Percentiles rank a stretch among this genome's conserved stretches.
These are phyloP conservation scores for Tylopilus intermedius DNA, from an alignment of 768 basidiomycete genomes.

Conservation along the genomic window DNA sequence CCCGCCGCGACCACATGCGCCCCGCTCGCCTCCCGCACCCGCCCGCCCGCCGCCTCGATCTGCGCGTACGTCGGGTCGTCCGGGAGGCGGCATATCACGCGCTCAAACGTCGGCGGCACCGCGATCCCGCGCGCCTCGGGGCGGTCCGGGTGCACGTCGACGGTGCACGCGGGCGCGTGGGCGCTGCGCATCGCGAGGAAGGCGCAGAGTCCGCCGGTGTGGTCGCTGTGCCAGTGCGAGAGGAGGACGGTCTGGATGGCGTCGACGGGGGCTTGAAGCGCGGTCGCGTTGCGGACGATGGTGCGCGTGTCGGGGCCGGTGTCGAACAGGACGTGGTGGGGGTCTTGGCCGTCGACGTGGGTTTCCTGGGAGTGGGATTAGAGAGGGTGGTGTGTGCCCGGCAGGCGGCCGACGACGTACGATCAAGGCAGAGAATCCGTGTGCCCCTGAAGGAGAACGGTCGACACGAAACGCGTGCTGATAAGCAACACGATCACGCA, in stretches of 20 bases:
- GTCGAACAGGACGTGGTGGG: constrained; percentile 70
- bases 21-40: constrained; percentile 49
- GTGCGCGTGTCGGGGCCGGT: constrained; percentile 75
- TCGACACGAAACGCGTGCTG: not conserved
- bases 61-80: constrained; percentile 68
- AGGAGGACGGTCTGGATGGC: constrained; percentile 59
- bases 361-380: constrained; percentile 45
- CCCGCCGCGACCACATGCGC: constrained; percentile 63
- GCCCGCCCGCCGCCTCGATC: constrained; percentile 52
- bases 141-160: constrained; percentile 76
- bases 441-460: constrained; percentile 49
- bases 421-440: constrained; percentile 79
- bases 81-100: constrained; percentile 55
- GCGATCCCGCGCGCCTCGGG: constrained; percentile 73
- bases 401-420: constrained; percentile 35
- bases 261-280: constrained; percentile 52
- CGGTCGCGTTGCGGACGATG: constrained; percentile 65
- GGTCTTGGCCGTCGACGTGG: constrained; percentile 38
- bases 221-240: constrained; percentile 80
- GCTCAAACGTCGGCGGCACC: constrained; percentile 53
- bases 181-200: constrained; percentile 46
- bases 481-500: constrained; percentile 24
- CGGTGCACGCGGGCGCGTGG: constrained; percentile 35
- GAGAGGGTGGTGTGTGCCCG: not conserved
- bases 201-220: constrained; percentile 68